phyloP scores from a whole-genome alignment of 345 rosid genomes.

The Citrus hindsii region DNA sequence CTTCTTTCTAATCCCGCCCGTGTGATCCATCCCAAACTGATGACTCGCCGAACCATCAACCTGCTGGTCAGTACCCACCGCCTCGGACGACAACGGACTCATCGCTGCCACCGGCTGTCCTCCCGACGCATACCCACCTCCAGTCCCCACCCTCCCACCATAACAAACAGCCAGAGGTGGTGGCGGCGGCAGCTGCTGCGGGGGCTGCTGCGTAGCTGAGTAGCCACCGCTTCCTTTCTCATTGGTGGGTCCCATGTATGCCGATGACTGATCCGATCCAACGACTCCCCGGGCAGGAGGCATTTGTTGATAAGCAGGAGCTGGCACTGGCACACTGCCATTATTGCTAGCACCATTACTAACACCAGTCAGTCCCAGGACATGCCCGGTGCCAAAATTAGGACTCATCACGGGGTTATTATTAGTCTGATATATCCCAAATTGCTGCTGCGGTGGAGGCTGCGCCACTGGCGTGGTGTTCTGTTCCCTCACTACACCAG shows the following conservation, averaged over 20 bases:
- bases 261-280: slow-evolving; percentile 30
- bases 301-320: slow-evolving; percentile 27
- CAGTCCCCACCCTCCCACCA: slow-evolving; percentile 47
- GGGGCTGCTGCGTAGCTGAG: neutral
- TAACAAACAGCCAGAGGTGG: slow-evolving; percentile 36
- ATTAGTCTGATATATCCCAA: slow-evolving; percentile 36
- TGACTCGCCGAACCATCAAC: slow-evolving; percentile 47
- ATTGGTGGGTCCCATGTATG: slow-evolving; percentile 12
- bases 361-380: slow-evolving; percentile 19
- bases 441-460: slow-evolving; percentile 33
- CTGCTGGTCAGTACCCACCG: slow-evolving; percentile 37
- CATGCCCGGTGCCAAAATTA: slow-evolving; percentile 23
- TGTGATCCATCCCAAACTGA: slow-evolving; percentile 51
- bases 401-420: slow-evolving; percentile 29
- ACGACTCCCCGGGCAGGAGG: slow-evolving; percentile 17
- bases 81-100: slow-evolving; percentile 60
- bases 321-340: neutral
- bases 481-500: slow-evolving; percentile 77
- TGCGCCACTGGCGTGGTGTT: slow-evolving; percentile 11
- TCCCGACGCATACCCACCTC: slow-evolving; percentile 23
- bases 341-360: neutral
- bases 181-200: neutral
- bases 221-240: slow-evolving; percentile 40
- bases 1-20: slow-evolving; percentile 55
- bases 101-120: slow-evolving; percentile 42